Evolutionary conservation across 2,329 filamentous ascomycete genomes (phyloP).

Genomic region (Fusarium humuli): DNA sequence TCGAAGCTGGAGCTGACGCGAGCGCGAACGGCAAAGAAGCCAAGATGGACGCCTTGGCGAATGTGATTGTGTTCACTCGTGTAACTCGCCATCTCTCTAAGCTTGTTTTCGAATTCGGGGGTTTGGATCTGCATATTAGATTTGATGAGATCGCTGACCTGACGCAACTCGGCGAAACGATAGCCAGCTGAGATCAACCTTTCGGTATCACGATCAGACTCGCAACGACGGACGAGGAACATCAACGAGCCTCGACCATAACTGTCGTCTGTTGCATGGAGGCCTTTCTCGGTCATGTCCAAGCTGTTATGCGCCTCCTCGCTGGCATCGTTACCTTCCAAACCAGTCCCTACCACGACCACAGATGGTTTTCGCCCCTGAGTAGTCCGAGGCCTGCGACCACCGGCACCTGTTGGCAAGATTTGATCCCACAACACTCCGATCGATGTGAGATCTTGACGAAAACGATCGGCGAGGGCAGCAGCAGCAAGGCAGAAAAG

Average conservation of each 20-base stretch:
- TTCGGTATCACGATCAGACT: constrained; percentile 67
- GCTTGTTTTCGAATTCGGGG: constrained; percentile 68
- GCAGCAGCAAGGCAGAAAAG: constrained; percentile 84
- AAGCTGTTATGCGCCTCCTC: constrained; percentile 45
- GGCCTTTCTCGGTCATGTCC: constrained; percentile 57
- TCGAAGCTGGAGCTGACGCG: constrained; percentile 69
- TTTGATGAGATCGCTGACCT: constrained; percentile 76
- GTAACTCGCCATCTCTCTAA: constrained; percentile 74
- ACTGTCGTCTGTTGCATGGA: constrained; percentile 46
- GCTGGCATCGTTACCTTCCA: constrained; percentile 17
- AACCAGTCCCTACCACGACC: constrained; percentile 15
- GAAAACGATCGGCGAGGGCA: constrained; percentile 76
- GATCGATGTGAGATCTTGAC: constrained; percentile 70
- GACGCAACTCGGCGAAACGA: constrained; percentile 77
- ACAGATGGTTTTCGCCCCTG: constrained; percentile 35
- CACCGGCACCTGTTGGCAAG: constrained; percentile 68
- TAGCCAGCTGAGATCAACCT: constrained; percentile 78
- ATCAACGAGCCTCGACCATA: constrained; percentile 82
- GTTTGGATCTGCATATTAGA: constrained; percentile 79
- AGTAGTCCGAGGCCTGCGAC: constrained; percentile 31
- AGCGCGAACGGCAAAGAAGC: constrained; percentile 68
- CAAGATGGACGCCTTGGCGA: constrained; percentile 66
- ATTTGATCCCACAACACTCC: constrained; percentile 83
- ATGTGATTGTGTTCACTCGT: constrained; percentile 59
- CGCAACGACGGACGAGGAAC: constrained; percentile 77